A percentile compares a stretch with the other conserved stretches of the same genome.
Evolutionary conservation across 805 yeast genomes (phyloP).

Genomic region (Cyberlindnera mississippiensis): DNA sequence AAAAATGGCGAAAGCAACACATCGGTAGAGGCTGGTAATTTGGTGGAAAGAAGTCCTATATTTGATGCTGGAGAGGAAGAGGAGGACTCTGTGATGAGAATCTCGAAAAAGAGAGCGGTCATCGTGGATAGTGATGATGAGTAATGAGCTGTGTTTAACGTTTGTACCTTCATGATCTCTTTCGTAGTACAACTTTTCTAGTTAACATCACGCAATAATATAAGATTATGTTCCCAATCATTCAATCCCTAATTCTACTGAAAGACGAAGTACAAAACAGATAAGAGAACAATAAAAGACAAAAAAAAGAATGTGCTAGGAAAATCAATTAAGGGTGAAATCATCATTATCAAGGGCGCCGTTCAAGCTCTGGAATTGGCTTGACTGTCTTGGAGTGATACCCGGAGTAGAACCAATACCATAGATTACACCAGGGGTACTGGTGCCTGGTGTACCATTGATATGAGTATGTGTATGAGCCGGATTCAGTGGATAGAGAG

Average conservation of each 20-base stretch:
- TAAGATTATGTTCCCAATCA: too few relatives aligned
- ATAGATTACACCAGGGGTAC: conserved; percentile 36
- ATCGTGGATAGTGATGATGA: conserved; percentile 16
- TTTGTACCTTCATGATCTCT: not conserved
- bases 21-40: not conserved
- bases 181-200: not conserved
- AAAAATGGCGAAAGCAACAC: not conserved
- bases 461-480: conserved; percentile 26
- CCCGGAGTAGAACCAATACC: conserved; percentile 43
- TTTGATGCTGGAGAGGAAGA: conserved; percentile 5
- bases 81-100: conserved; percentile 2
- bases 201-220: not conserved
- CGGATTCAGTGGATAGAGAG: conserved; percentile 27
- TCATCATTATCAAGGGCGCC: conserved; percentile 26
- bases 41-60: not conserved
- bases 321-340: conserved; percentile 14
- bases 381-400: conserved; percentile 28
- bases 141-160: not conserved
- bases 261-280: too few relatives aligned
- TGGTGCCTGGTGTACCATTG: conserved; percentile 20
- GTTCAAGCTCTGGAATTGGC: conserved; percentile 22
- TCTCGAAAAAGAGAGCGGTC: conserved; percentile 10
- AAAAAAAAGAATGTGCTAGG: not conserved
- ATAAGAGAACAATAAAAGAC: not conserved
- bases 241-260: too few relatives aligned